phyloP scores from a whole-genome alignment of 257 asterid genomes.

The Solanum tarapatanum region DNA sequence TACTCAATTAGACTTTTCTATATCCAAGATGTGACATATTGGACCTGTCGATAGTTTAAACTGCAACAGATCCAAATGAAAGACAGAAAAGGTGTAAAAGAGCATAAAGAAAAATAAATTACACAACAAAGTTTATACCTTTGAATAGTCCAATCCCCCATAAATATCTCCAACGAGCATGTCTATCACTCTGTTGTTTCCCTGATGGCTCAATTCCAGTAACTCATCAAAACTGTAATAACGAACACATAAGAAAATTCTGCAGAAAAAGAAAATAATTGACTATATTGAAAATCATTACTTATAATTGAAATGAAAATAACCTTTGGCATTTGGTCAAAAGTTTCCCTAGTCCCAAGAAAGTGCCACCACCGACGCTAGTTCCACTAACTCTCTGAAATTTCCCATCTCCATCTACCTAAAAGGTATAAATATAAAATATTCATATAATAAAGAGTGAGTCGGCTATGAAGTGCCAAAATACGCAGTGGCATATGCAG shows the following conservation, averaged over 20 bases:
- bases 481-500: neutral
- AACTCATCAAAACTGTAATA: constrained; percentile 75
- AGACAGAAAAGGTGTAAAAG: neutral
- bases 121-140: constrained; percentile 29
- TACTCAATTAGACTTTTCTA: neutral
- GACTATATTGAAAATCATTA: neutral
- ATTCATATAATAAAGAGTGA: neutral
- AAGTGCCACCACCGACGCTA: constrained; percentile 96
- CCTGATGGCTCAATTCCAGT: constrained; percentile 74
- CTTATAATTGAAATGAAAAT: constrained; percentile 2
- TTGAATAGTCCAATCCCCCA: constrained; percentile 73
- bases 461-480: neutral
- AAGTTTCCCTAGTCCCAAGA: constrained; percentile 93
- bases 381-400: constrained; percentile 96
- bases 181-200: constrained; percentile 78
- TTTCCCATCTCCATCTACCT: constrained; percentile 77
- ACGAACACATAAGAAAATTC: neutral
- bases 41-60: neutral
- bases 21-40: neutral
- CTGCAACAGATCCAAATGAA: neutral
- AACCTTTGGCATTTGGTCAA: constrained; percentile 88
- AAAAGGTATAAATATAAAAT: constrained; percentile 7
- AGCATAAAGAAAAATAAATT: neutral
- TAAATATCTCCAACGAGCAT: constrained; percentile 97
- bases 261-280: neutral